These are phyloP conservation scores for Colletotrichum orchidophilum DNA, from an alignment of 2,329 filamentous ascomycete genomes.

Conservation along the genomic window DNA sequence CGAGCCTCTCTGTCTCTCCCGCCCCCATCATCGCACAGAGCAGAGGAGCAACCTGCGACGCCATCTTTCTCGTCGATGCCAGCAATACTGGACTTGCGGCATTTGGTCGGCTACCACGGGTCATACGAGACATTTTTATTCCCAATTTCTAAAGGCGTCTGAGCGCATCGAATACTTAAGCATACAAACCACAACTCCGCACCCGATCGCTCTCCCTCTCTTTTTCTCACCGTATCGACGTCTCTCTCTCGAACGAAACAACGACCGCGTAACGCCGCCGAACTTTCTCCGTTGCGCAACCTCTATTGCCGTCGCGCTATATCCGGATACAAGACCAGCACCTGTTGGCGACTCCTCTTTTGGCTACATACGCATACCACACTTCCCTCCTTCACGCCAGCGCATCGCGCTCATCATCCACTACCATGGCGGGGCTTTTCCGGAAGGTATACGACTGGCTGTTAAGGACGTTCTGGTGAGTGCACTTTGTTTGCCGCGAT, in stretches of 20 bases:
- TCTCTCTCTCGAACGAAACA: constrained; percentile 29
- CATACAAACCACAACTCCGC: constrained; percentile 44
- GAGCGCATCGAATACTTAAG: constrained; percentile 51
- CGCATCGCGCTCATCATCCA: constrained; percentile 39
- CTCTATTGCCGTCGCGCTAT: background rate
- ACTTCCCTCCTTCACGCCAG: constrained; percentile 2
- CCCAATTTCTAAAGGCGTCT: constrained; percentile 43
- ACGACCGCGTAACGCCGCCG: background rate
- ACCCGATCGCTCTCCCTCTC: constrained; percentile 33
- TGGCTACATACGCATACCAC: background rate
- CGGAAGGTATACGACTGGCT: constrained; percentile 98
- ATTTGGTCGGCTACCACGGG: constrained; percentile 43
- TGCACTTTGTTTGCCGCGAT: constrained; percentile 37
- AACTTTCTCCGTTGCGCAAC: constrained; percentile 32
- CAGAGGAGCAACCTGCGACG: constrained; percentile 5
- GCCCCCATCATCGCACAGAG: constrained; percentile 32
- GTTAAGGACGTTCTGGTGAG: constrained; percentile 95
- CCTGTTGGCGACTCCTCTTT: background rate
- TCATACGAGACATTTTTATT: constrained; percentile 56
- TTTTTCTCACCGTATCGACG: constrained; percentile 38
- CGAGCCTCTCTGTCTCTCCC: constrained; percentile 18
- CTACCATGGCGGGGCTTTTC: constrained; percentile 88
- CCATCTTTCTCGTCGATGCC: constrained; percentile 20
- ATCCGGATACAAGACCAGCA: background rate
- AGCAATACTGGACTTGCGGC: constrained; percentile 29